Base-by-base conservation (phyloP, 768 basidiomycete genomes). In the Mycena epipterygia region DNA sequence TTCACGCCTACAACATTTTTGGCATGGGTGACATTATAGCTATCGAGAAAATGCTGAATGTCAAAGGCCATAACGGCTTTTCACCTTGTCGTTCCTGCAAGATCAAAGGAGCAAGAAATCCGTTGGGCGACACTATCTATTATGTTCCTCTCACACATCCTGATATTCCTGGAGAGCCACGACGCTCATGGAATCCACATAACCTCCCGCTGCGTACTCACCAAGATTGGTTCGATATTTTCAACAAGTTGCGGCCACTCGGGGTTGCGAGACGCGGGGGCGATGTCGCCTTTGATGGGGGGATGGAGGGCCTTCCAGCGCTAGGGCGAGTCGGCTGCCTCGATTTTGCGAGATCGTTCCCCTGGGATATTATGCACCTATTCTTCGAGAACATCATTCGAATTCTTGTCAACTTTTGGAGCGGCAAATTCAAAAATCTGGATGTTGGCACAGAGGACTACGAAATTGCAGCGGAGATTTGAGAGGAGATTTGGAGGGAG, bases 291-390 rank as follows among this genome's bases (percentile, higher is more conserved):
- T 81, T 75, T 46, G 12, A 70, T 5, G 70, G 55, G 29, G 81
- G 84, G 5, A 79, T 82, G 62, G 77, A 78, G 25, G 77, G 76
- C 19, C n/a, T 73, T 13, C 73, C 83, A 1, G 61, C 78, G 0
- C 74, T 85, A 9, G 33, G 57, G 1, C 23, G 64, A 0, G 77
- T 84, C 1, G 58, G 71, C 0, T 82, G 79, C 0, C 58, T 83
- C 21, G 51, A 77, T 25, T 78, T 79, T 72, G 76, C 83, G 9
- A 7, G 56, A 32, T 79, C 78, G 0, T 75, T 80, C 5, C 84
- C 85, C 0, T 83, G 80, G 74, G 86, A 87, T 55, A 83, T 81
- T 68, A 86, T 88, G 82, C 87, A 88, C 46, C 73, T 85, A 0
- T 66, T 87, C 35, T 80, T 78, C 32, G 84, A 87, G 65, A 87